Evolutionary conservation across 352 stramenopile species (phyloP).

Genomic region (Bremia lactucae): DNA sequence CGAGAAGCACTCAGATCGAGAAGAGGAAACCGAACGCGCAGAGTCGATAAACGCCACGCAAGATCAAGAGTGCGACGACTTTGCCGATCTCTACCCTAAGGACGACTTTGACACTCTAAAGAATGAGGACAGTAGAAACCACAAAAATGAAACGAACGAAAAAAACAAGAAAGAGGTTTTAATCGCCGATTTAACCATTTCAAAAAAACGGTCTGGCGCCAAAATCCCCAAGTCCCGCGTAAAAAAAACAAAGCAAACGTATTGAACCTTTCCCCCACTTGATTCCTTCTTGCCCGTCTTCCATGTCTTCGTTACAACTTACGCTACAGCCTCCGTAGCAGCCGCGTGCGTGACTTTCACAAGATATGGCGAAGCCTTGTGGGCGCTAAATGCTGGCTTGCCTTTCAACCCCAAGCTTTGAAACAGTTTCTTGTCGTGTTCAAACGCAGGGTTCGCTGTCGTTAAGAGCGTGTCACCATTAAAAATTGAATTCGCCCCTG

Average conservation of each 20-base stretch:
- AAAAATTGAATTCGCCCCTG: slow-evolving; percentile 97
- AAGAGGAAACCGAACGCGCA: slow-evolving; percentile 9
- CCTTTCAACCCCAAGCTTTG: slow-evolving; percentile 89
- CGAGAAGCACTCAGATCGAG: slow-evolving; percentile 45
- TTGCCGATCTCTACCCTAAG: slow-evolving; percentile 54
- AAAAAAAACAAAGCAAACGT: too few species aligned
- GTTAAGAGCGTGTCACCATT: slow-evolving; percentile 97
- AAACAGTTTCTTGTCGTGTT: slow-evolving; percentile 92
- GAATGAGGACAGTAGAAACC: slow-evolving; percentile 27
- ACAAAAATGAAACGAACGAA: slow-evolving; percentile 32
- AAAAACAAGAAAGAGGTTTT: too few species aligned
- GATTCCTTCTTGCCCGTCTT: too few species aligned
- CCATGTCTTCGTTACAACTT: slow-evolving; percentile 4
- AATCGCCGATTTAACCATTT: too few species aligned
- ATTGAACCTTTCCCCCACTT: too few species aligned
- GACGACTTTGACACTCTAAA: slow-evolving; percentile 34
- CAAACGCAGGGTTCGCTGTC: slow-evolving; percentile 93
- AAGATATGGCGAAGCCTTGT: slow-evolving; percentile 73
- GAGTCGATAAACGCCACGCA: slow-evolving; percentile 14
- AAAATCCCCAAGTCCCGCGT: too few species aligned
- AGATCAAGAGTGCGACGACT: slow-evolving; percentile 30
- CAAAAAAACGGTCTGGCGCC: too few species aligned
- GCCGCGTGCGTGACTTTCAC: slow-evolving; percentile 70
- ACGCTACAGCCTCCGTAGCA: slow-evolving; percentile 25
- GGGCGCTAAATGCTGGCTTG: slow-evolving; percentile 91